Evolutionary conservation across 495 filamentous ascomycete species (phyloP).

Genomic region (Xanthoparmelia taractica): DNA sequence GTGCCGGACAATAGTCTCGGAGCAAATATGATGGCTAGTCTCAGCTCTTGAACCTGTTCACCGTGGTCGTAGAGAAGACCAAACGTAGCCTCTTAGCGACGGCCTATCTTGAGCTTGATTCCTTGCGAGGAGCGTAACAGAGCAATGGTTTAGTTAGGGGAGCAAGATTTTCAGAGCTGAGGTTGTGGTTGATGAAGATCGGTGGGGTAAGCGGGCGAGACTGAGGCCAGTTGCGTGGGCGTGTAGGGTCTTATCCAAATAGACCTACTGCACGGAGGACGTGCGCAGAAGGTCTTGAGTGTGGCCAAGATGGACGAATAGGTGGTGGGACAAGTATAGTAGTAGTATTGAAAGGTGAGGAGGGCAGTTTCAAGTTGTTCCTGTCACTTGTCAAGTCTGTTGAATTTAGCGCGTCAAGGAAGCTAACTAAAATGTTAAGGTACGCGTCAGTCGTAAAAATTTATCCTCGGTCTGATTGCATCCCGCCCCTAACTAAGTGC

Average conservation of each 20-base stretch:
- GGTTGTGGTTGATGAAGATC: not conserved
- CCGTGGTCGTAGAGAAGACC: not conserved
- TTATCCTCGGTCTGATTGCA: too few relatives aligned
- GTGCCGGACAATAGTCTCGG: not conserved
- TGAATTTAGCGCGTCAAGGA: slow-evolving; percentile 2
- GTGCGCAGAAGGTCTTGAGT: not conserved
- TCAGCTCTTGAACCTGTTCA: not conserved
- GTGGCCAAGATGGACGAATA: not conserved
- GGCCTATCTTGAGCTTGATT: not conserved
- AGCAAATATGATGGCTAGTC: not conserved
- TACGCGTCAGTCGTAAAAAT: slow-evolving; percentile 7
- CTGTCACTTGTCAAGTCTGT: not conserved
- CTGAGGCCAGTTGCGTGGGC: not conserved
- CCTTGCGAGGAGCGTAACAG: not conserved
- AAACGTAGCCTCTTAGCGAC: not conserved
- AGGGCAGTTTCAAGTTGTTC: not conserved
- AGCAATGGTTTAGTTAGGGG: not conserved
- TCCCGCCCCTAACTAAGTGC: too few relatives aligned
- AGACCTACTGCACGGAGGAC: not conserved
- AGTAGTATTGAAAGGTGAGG: not conserved
- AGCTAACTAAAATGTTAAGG: not conserved
- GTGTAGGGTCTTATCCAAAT: not conserved
- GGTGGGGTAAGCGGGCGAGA: not conserved
- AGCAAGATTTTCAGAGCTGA: not conserved
- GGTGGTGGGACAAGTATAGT: not conserved